A percentile compares a stretch with the other conserved stretches of the same genome.
Evolutionary conservation across 495 filamentous ascomycete species (phyloP).

Genomic region (Podospora pseudoanserina): DNA sequence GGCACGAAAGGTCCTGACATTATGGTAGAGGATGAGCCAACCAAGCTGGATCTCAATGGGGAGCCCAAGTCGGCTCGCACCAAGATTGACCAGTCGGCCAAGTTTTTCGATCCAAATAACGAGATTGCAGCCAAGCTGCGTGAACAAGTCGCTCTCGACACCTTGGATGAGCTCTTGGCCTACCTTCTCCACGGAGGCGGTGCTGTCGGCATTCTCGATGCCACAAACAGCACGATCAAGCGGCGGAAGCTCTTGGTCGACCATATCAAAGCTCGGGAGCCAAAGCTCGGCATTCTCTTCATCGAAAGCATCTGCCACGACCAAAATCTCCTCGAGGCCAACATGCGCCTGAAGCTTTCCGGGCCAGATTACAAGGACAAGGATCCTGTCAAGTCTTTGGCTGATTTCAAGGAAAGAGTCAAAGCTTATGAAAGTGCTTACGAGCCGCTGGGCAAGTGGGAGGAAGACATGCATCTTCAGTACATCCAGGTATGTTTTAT

Average conservation of each 20-base stretch:
- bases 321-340: conserved; percentile 77
- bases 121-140: conserved; percentile 73
- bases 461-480: conserved; percentile 82
- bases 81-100: conserved; percentile 79
- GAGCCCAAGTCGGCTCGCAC: neutral
- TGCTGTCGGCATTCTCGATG: conserved; percentile 96
- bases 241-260: conserved; percentile 80
- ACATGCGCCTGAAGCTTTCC: conserved; percentile 96
- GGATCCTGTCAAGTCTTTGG: conserved; percentile 76
- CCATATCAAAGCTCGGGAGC: conserved; percentile 75
- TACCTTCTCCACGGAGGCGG: conserved; percentile 79
- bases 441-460: conserved; percentile 83
- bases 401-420: conserved; percentile 92
- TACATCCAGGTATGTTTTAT: conserved; percentile 64
- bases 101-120: conserved; percentile 93
- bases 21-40: conserved; percentile 31
- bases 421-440: conserved; percentile 90
- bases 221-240: conserved; percentile 90
- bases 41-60: conserved; percentile 34
- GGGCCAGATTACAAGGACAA: conserved; percentile 94
- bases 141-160: conserved; percentile 88
- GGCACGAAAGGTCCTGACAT: conserved; percentile 38
- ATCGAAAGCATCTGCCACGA: conserved; percentile 92
- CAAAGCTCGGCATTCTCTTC: conserved; percentile 84
- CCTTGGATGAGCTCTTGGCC: conserved; percentile 84